Percentiles rank a stretch among this genome's conserved stretches.
Evolutionary conservation across 495 filamentous ascomycete genomes (phyloP).

Genomic region (Chaetomidium leptoderma): DNA sequence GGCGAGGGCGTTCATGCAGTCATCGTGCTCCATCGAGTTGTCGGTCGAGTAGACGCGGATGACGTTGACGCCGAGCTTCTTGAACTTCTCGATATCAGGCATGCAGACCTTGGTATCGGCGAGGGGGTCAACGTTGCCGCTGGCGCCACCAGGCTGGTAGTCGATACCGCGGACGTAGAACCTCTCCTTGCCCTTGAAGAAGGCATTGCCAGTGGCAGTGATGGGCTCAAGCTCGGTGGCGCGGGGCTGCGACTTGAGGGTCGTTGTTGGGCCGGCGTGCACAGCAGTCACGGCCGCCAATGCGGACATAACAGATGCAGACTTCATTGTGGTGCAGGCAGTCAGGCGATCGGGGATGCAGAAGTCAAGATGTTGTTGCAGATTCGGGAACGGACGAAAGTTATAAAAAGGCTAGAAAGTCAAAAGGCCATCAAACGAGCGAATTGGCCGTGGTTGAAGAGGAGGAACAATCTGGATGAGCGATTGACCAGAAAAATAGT

Average conservation of each 20-base stretch:
- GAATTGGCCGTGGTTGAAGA: slow-evolving; percentile 20
- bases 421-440: slow-evolving; percentile 32
- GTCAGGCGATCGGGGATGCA: neutral
- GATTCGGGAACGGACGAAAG: slow-evolving; percentile 3
- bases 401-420: slow-evolving; percentile 5
- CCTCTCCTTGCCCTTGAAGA: slow-evolving; percentile 75
- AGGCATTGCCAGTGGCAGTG: slow-evolving; percentile 55
- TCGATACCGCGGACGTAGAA: slow-evolving; percentile 97
- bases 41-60: slow-evolving; percentile 94
- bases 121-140: slow-evolving; percentile 68
- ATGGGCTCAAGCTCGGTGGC: slow-evolving; percentile 36
- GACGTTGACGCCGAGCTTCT: slow-evolving; percentile 83
- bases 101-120: slow-evolving; percentile 66
- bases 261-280: slow-evolving; percentile 50
- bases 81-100: slow-evolving; percentile 81
- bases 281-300: slow-evolving; percentile 54
- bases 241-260: slow-evolving; percentile 54
- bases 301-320: slow-evolving; percentile 43
- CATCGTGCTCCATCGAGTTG: slow-evolving; percentile 76
- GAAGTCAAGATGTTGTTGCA: neutral
- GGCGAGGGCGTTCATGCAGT: slow-evolving; percentile 78
- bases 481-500: slow-evolving; percentile 22
- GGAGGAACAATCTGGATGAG: slow-evolving; percentile 8
- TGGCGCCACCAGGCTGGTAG: slow-evolving; percentile 88
- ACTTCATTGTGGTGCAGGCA: slow-evolving; percentile 47